Conservation (phyloP, 2,329 filamentous ascomycete species). For the Ophiostoma australiae region DNA sequence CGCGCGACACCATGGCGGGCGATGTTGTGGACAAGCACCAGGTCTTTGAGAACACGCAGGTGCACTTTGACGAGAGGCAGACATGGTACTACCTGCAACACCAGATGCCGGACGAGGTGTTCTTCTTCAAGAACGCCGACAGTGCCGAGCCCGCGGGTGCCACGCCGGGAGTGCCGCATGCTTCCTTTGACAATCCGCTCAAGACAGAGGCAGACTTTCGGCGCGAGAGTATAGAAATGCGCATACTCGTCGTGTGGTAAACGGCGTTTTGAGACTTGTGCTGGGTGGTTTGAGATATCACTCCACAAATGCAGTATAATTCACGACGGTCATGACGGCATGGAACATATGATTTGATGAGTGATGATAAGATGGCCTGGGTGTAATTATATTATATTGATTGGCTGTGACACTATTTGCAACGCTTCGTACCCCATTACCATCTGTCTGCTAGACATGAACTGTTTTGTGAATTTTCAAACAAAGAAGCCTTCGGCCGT, state of each 20-base stretch:
- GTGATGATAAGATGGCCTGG: not conserved
- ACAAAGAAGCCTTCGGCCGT: not conserved
- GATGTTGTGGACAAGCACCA: constrained; percentile 28
- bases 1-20: constrained; percentile 28
- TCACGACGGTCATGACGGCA: not conserved
- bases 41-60: constrained; percentile 29
- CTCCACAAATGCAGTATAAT: not conserved
- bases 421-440: too few species aligned
- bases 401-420: not conserved
- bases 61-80: constrained; percentile 27
- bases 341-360: not conserved
- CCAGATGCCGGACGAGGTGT: constrained; percentile 27
- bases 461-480: not conserved
- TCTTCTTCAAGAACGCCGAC: constrained; percentile 29
- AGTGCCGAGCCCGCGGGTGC: constrained; percentile 21
- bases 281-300: not conserved
- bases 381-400: not conserved
- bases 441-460: not conserved
- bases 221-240: constrained; percentile 27
- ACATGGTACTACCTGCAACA: constrained; percentile 28
- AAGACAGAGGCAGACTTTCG: constrained; percentile 22
- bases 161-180: constrained; percentile 25
- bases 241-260: constrained; percentile 27
- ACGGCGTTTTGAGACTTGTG: not conserved
- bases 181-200: constrained; percentile 24